phyloP scores from a whole-genome alignment of 192 early-diverging fungal genomes.

The Gaertneriomyces semiglobifer region DNA sequence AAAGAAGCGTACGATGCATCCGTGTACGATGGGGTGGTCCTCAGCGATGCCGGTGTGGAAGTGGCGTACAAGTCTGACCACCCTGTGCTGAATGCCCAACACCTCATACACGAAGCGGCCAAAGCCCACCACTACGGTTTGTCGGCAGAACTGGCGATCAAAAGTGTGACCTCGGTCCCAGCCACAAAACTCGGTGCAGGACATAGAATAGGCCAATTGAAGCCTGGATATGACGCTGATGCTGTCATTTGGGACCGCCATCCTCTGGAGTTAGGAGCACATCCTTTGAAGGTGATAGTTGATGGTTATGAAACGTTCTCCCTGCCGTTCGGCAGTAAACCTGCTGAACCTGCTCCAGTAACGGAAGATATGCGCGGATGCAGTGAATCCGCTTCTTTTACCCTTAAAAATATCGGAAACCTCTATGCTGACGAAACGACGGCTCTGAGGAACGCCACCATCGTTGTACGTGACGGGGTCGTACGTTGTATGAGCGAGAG shows the following conservation, averaged over 20 bases:
- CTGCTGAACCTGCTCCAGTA: neutral
- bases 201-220: conserved; percentile 63
- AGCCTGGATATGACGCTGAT: conserved; percentile 73
- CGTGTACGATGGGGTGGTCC: conserved; percentile 54
- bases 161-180: conserved; percentile 67
- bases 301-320: conserved; percentile 62
- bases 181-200: conserved; percentile 66
- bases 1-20: conserved; percentile 72
- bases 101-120: conserved; percentile 74
- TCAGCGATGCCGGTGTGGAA: conserved; percentile 64
- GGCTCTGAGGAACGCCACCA: conserved; percentile 28
- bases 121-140: conserved; percentile 72
- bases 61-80: conserved; percentile 79
- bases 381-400: conserved; percentile 10
- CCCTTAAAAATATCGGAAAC: conserved; percentile 43
- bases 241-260: conserved; percentile 71
- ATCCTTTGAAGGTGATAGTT: conserved; percentile 70
- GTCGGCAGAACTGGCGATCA: conserved; percentile 51
- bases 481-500: conserved; percentile 47
- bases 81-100: conserved; percentile 68
- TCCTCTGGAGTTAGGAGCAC: conserved; percentile 65
- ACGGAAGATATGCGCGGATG: neutral
- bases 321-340: neutral
- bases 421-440: conserved; percentile 36
- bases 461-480: conserved; percentile 56